A percentile compares a stretch with the other conserved stretches of the same genome.
Evolutionary conservation across 2,329 filamentous ascomycete species (phyloP).

Genomic region (Sporothrix pallida): DNA sequence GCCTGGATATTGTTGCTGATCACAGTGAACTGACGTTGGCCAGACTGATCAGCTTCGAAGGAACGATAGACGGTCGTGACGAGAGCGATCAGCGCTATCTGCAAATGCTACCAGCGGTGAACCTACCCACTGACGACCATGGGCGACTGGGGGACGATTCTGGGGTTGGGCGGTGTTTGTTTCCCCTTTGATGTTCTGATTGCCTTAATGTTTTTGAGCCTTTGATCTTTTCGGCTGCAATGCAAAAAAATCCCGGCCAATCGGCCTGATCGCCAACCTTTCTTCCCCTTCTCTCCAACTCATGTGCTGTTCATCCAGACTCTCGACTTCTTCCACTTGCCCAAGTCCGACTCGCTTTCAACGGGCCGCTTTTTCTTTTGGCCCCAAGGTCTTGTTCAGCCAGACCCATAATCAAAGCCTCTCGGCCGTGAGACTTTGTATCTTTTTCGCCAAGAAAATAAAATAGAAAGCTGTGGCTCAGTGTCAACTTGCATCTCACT

Average conservation of each 20-base stretch:
- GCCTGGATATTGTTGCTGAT: constrained; percentile 20
- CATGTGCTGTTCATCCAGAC: not conserved
- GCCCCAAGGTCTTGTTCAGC: not conserved
- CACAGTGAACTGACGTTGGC: not conserved
- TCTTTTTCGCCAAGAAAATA: not conserved
- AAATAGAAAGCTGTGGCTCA: not conserved
- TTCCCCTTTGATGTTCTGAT: not conserved
- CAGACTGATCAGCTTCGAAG: constrained; percentile 5
- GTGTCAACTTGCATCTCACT: not conserved
- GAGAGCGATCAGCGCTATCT: constrained; percentile 19
- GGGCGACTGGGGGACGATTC: not conserved
- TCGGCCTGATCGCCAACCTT: not conserved
- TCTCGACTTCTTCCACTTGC: constrained; percentile 11
- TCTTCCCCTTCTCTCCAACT: not conserved
- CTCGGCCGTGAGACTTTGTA: constrained; percentile 8
- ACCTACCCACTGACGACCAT: not conserved
- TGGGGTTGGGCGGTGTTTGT: not conserved
- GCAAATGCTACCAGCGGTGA: not conserved
- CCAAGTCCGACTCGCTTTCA: not conserved
- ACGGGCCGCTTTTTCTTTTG: constrained; percentile 2
- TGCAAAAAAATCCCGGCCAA: not conserved
- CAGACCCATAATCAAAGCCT: not conserved
- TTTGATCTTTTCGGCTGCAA: not conserved
- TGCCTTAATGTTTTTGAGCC: no score
- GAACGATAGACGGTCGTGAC: not conserved